Base-by-base conservation (phyloP, 768 basidiomycete genomes). In the Hemileccinum impolitum region DNA sequence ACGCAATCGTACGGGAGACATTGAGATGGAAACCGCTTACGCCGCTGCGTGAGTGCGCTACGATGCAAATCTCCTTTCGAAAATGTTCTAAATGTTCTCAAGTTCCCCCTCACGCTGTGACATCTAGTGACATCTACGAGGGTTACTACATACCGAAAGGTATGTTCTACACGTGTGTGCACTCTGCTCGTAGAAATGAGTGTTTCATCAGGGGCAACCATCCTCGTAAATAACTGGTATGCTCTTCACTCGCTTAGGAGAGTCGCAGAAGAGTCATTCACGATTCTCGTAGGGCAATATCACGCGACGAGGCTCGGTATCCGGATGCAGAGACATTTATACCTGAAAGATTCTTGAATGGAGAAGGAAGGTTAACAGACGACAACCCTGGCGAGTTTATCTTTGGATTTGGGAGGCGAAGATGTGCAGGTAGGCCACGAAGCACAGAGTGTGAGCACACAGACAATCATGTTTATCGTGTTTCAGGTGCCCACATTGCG, bases 111-210 rank as follows among this genome's bases (percentile, higher is more conserved):
- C 69, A 69, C 11, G 41, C 51, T 8, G 17, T 52, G 28, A 30
- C 28, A 30, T 3, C 70, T 66, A 70, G 70, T 44, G 73, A 75
- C 35, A 48, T 66, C 15, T 75, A 75, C 53, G 57, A 67, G 23
- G 70, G 72, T 14, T 77, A 75, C 48, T 61, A 76, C 9, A 82
- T 83, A 39, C 80, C 80, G 2, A 69, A 70, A 48, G 80, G 80
- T 43, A 48, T 19, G 45, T 15, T 5, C 18, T 37, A 26, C 9
- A 18, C 32, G 28, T 30, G 28, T 8, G 15, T 8, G 21, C 21
- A 14, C 26, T 36, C 14, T 2, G 6, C 0, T 6, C 18, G 2
- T 19, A 17, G 19, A n/a, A 19, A 30, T 34, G 11, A 10, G 14
- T 23, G 13, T 21, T 43, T 26, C 4, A 3, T 32, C n/a, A 56